Evolutionary conservation across 1,284 basidiomycete species (phyloP), one percentile per base, ranked within the genome.

Genomic region (Rhodofomes roseus): DNA sequence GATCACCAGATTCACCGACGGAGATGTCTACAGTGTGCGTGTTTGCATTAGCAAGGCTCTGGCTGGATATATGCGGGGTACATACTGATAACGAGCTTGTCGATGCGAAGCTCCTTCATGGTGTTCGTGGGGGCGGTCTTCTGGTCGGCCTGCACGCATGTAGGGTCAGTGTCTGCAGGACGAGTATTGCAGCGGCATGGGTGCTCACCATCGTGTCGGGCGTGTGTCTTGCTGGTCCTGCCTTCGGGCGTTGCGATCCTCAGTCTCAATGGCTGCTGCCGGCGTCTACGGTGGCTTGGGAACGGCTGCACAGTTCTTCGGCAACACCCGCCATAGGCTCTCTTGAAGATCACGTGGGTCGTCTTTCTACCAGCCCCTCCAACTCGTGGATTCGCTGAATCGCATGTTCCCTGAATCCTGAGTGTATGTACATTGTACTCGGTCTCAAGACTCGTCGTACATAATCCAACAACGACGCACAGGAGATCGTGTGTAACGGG

Each of bases 11-110:
- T 85, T 98, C 96, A 77, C 97, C 96, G 72, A 99, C 97, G 71
- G 95, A 98, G 81, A 99, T 99, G 90, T 99, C 95, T 96, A 66
- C 41, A 56, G 25, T 29, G 20, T 41, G 57, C 43, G 59, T 0
- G 3, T 2, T 12, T 34, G 50, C 11, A 20, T 52, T 2, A 50
- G 25, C 31, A 25, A 3, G 31, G 1, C 31, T 36, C 52, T 22
- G 51, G 64, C 37, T 61, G 55, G 40, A 53, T 12, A 46, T 43
- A 52, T 34, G 40, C 40, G 22, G 25, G 53, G 18, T 20, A 60
- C 93, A 73, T 78, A 96, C 94, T 99, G 87, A 99, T 95, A 82
- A 98, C 96, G 76, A 99, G 91, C 87, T 99, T 98, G 83, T 98
- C 96, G 76, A 98, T 96, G 71, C 87, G 87, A 71, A 95, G 93